Conservation (phyloP, 805 yeast species). For the Metschnikowia colocasiae region DNA sequence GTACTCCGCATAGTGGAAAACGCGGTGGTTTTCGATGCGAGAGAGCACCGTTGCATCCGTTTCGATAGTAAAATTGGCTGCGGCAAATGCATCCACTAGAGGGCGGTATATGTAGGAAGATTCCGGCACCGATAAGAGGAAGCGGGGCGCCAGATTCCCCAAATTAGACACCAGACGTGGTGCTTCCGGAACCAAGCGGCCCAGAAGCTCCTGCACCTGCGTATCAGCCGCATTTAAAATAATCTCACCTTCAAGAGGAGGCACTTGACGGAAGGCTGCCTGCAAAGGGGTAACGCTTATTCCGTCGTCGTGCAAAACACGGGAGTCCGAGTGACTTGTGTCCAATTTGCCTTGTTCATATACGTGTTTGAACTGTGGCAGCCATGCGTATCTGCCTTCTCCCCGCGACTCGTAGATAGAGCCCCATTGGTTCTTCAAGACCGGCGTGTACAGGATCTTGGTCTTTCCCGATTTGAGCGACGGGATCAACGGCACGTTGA, state of each 20-base stretch:
- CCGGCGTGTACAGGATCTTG: constrained; percentile 68
- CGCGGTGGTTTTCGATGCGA: constrained; percentile 24
- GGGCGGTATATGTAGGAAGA: constrained; percentile 43
- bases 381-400: constrained; percentile 61
- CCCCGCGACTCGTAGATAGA: constrained; percentile 47
- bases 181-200: neutral
- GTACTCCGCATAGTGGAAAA: constrained; percentile 84
- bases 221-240: constrained; percentile 23
- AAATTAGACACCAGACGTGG: neutral
- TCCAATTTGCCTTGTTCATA: constrained; percentile 46
- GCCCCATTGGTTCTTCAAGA: constrained; percentile 77
- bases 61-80: constrained; percentile 25
- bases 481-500: constrained; percentile 75
- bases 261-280: constrained; percentile 63
- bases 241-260: constrained; percentile 55
- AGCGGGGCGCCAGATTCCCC: constrained; percentile 6
- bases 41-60: constrained; percentile 21
- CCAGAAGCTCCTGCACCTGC: neutral
- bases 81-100: constrained; percentile 33
- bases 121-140: constrained; percentile 38
- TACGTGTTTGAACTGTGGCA: constrained; percentile 72
- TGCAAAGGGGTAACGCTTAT: constrained; percentile 55
- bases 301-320: constrained; percentile 60
- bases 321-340: constrained; percentile 59
- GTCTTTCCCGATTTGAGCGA: constrained; percentile 52